A percentile compares a stretch with the other conserved stretches of the same genome.
phyloP scores from a whole-genome alignment of 352 stramenopile genomes.

The Aphanomyces invadans region DNA sequence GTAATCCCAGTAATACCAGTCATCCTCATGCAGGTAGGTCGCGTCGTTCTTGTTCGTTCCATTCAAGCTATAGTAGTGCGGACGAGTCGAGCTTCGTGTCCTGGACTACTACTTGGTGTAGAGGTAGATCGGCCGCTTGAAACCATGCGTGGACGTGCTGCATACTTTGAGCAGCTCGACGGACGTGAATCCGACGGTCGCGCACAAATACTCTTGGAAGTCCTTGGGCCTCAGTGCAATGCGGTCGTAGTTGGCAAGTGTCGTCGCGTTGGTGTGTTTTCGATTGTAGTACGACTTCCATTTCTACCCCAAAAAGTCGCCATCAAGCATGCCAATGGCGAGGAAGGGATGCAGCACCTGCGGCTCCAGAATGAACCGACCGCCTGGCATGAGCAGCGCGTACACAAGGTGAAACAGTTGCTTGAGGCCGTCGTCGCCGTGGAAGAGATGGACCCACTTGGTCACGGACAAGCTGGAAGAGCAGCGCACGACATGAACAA shows the following conservation, averaged over 20 bases:
- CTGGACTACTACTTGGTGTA: conserved; percentile 29
- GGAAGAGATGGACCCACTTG: conserved; percentile 88
- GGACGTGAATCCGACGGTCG: conserved; percentile 52
- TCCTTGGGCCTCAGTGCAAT: conserved; percentile 70
- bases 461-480: conserved; percentile 72
- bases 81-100: background rate
- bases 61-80: background rate
- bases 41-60: background rate
- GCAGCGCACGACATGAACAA: too few species aligned
- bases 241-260: conserved; percentile 54
- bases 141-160: conserved; percentile 66
- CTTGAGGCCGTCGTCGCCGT: conserved; percentile 78
- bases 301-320: too few species aligned
- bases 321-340: background rate
- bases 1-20: background rate
- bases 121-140: conserved; percentile 65
- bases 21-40: background rate
- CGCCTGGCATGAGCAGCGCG: conserved; percentile 50
- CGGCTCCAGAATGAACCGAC: conserved; percentile 72
- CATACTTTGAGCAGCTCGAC: conserved; percentile 69
- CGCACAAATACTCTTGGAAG: conserved; percentile 49
- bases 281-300: conserved; percentile 86
- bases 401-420: conserved; percentile 62
- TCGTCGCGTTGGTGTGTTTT: conserved; percentile 76
- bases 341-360: conserved; percentile 34